Conservation (phyloP, 2,329 filamentous ascomycete species). For the Phyllosticta citribraziliensis region DNA sequence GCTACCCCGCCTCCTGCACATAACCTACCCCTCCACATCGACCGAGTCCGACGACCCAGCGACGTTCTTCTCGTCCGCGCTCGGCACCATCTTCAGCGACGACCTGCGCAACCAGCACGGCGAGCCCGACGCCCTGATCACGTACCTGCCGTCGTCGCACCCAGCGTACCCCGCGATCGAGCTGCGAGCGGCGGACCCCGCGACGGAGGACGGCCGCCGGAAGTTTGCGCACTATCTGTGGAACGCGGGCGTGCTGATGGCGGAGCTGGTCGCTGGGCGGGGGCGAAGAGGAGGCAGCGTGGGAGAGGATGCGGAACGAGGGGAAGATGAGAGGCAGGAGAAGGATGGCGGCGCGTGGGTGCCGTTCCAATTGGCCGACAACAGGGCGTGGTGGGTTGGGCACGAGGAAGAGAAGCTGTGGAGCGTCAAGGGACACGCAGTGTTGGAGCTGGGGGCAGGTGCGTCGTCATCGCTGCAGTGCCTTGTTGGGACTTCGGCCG, state of each 20-base stretch:
- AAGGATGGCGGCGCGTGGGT: background rate
- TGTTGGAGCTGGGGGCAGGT: conserved; percentile 60
- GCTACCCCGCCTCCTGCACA: background rate
- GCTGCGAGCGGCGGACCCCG: conserved; percentile 35
- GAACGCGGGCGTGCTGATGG: conserved; percentile 50
- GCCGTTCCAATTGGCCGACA: conserved; percentile 1
- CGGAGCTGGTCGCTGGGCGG: conserved; percentile 31
- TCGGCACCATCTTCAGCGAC: conserved; percentile 58
- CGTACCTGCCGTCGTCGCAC: conserved; percentile 42
- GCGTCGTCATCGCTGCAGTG: conserved; percentile 34
- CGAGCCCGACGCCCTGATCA: conserved; percentile 44
- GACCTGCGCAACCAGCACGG: conserved; percentile 59
- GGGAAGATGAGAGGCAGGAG: conserved; percentile 22
- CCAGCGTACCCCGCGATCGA: conserved; percentile 23
- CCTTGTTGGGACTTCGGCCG: conserved; percentile 30
- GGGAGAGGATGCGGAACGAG: conserved; percentile 8
- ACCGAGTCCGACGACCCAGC: conserved; percentile 36
- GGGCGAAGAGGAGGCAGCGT: conserved; percentile 15
- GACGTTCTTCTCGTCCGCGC: conserved; percentile 49
- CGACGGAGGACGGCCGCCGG: conserved; percentile 43
- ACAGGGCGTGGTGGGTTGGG: conserved; percentile 23
- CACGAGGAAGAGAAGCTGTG: conserved; percentile 26
- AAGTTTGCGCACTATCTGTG: conserved; percentile 66
- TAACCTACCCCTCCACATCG: background rate
- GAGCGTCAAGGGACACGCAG: conserved; percentile 41